These are phyloP conservation scores for Termitomyces sp. DNA, from an alignment of 768 basidiomycete genomes.

Conservation along the genomic window DNA sequence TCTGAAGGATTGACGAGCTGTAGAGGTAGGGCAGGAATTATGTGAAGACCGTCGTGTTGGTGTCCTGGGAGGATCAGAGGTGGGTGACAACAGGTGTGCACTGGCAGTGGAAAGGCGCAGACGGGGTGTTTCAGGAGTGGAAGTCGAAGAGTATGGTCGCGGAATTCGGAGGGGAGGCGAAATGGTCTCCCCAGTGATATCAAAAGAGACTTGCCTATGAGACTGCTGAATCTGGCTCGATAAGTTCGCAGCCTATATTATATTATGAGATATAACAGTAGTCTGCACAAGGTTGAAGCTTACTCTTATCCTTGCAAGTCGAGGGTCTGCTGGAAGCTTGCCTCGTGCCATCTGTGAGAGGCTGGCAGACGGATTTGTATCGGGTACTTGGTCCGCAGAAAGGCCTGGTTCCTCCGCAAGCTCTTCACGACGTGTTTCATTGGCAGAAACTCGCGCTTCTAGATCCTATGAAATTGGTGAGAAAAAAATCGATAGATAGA, in stretches of 20 bases:
- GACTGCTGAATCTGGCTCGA: neutral
- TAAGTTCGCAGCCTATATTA: neutral
- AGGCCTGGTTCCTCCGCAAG: neutral
- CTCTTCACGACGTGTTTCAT: neutral
- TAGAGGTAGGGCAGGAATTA: neutral
- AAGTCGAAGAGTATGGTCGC: neutral
- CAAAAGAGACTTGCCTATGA: neutral
- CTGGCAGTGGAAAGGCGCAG: neutral
- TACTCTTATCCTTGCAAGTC: slow-evolving; percentile 1
- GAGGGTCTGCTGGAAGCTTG: neutral
- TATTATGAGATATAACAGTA: neutral
- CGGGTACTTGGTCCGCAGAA: neutral
- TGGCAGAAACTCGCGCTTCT: neutral
- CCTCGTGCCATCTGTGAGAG: neutral
- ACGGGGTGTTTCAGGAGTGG: too few relatives aligned
- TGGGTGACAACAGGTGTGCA: neutral
- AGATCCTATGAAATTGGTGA: neutral
- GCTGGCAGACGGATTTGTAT: neutral
- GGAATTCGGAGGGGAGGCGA: neutral
- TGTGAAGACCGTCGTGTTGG: neutral
- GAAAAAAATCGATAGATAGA: neutral
- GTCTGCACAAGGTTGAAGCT: neutral
- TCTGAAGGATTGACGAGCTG: neutral
- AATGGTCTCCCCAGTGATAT: neutral
- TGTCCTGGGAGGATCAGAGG: neutral